Base-by-base conservation (phyloP, 2,329 filamentous ascomycete genomes). In the Fusarium verticillioides region DNA sequence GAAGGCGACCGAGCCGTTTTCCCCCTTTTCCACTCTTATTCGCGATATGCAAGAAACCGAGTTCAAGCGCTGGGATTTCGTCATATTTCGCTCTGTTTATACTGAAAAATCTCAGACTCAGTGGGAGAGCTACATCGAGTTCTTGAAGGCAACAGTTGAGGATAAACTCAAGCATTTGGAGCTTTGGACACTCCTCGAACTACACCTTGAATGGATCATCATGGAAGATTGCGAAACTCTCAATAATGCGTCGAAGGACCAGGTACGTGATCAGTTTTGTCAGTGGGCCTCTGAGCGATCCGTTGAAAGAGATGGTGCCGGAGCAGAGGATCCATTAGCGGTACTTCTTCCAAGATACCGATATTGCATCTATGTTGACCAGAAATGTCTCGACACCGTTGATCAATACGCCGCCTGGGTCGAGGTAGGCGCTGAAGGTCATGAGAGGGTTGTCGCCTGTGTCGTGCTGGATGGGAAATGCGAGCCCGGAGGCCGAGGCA, bases 61-160 rank as follows among this genome's bases (percentile, higher is more conserved):
- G 0, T 73, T 70, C 37, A 37, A 43, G 5, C 37, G 23, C 4
- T 73, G 60, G 54, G 60, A 58, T 1, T 67, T 68, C 8, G 59
- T 59, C 26, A 36, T 68, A 16, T 71, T 36, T 23, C 70, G 54
- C 7, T 58, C 62, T 2, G 66, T 43, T 8, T 73, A 73, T 30
- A 28, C 61, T 1, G 30, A 44, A 19, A 11, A 64, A 12, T 64
- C 63, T 18, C 63, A 66, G 2, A 13, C 43, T 36, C 62, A 64
- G 16, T 68, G 71, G 66, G 49, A 40, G 21, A 64, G 34, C 8
- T 74, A 74, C 11, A 42, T 73, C 16, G 70, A 71, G 8, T 68
- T 74, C 46, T 11, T 74, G 1, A 71, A 68, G 12, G 50, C 52
- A 39, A n/a, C 59, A 12, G 59, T 74, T 2, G 52, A 70, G 8